Evolutionary conservation across 306 rosid species (phyloP).

Genomic region (Vigna mungo): DNA sequence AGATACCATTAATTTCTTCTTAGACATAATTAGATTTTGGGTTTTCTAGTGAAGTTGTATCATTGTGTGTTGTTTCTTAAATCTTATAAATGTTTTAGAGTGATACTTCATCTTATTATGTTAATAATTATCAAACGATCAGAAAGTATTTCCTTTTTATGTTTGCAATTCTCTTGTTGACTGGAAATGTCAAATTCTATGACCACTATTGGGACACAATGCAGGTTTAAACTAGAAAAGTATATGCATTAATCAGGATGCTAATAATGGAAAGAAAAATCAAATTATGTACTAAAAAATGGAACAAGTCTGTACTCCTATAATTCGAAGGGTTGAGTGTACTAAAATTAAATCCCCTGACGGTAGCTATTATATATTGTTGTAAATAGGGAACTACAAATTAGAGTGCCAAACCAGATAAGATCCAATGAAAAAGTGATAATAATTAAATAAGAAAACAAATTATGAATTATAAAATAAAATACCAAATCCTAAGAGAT

Average conservation of each 20-base stretch:
- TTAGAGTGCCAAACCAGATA: too few species aligned
- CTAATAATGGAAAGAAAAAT: neutral
- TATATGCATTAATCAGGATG: neutral
- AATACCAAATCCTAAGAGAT: too few species aligned
- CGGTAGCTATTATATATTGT: too few species aligned
- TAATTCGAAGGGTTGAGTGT: too few species aligned
- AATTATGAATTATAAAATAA: too few species aligned
- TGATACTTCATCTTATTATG: conserved; percentile 2
- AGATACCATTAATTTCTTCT: conserved; percentile 18
- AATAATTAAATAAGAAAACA: too few species aligned
- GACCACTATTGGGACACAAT: neutral
- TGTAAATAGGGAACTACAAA: too few species aligned
- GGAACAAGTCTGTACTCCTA: neutral
- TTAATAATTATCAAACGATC: conserved; percentile 28
- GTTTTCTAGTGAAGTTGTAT: conserved; percentile 22
- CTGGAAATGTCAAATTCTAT: neutral
- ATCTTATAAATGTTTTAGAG: conserved; percentile 8
- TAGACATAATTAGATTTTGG: neutral
- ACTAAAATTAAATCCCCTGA: too few species aligned
- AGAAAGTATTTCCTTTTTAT: conserved; percentile 14
- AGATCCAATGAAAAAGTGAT: too few species aligned
- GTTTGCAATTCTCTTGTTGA: conserved; percentile 33
- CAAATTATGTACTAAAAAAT: neutral
- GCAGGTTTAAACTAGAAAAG: neutral
- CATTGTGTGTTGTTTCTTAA: conserved; percentile 18